Evolutionary conservation across 2,329 filamentous ascomycete species (phyloP).

Genomic region (Xylariales sp.): DNA sequence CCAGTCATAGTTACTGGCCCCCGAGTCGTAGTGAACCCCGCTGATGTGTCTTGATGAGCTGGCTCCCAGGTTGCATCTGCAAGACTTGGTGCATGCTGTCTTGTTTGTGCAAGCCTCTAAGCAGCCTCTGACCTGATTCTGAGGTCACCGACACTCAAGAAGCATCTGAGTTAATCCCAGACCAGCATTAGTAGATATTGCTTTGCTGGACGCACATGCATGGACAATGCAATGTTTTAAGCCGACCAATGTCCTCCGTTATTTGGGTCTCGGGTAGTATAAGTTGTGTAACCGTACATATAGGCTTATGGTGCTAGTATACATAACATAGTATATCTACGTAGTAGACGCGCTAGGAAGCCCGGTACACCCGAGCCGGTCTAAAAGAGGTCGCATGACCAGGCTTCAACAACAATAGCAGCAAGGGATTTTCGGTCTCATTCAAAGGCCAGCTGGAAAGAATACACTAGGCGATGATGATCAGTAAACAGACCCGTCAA

Average conservation of each 20-base stretch:
- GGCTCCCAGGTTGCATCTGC: conserved; percentile 14
- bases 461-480: too few relatives aligned
- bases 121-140: conserved; percentile 3
- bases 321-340: too few relatives aligned
- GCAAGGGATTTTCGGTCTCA: neutral
- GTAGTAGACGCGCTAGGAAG: neutral
- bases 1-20: neutral
- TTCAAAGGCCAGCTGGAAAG: neutral
- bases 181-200: neutral
- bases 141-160: neutral
- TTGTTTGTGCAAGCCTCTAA: neutral
- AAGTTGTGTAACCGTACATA: neutral
- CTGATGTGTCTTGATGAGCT: conserved; percentile 7
- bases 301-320: neutral
- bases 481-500: too few relatives aligned
- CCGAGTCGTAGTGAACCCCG: neutral
- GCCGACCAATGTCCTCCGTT: neutral
- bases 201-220: conserved; percentile 12
- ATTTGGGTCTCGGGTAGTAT: neutral
- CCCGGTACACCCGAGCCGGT: neutral
- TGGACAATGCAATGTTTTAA: neutral
- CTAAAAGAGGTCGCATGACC: neutral
- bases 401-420: neutral
- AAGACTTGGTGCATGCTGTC: neutral
- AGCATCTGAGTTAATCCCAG: conserved; percentile 1